phyloP scores from a whole-genome alignment of 208 protist species.

The Crithidia acanthocephali region DNA sequence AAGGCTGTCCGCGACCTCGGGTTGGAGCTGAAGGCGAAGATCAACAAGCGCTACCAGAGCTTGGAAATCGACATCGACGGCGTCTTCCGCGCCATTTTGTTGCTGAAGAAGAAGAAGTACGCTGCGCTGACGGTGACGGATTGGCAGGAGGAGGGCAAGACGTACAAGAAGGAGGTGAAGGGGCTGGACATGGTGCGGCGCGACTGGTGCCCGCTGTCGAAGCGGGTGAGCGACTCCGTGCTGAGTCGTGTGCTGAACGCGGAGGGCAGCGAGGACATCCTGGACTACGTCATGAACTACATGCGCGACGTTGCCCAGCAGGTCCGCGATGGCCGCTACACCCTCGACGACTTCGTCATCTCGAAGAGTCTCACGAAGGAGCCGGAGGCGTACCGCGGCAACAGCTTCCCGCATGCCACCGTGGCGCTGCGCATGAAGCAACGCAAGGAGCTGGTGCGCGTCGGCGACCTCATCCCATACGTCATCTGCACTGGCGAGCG shows the following conservation, averaged over 20 bases:
- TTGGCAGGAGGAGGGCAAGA: slow-evolving; percentile 69
- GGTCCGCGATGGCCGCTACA: slow-evolving; percentile 73
- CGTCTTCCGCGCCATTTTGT: slow-evolving; percentile 98
- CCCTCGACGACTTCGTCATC: slow-evolving; percentile 96
- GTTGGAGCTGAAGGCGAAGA: slow-evolving; percentile 91
- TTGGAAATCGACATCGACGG: slow-evolving; percentile 99
- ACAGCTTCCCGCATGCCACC: slow-evolving; percentile 93
- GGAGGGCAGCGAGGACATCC: slow-evolving; percentile 81
- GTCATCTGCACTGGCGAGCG: slow-evolving; percentile 94
- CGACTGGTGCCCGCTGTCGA: slow-evolving; percentile 99
- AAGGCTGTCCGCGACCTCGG: slow-evolving; percentile 90
- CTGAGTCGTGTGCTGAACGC: slow-evolving; percentile 95
- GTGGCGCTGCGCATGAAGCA: slow-evolving; percentile 95
- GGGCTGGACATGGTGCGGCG: slow-evolving; percentile 99
- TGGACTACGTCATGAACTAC: slow-evolving; percentile 94
- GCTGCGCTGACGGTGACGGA: slow-evolving; percentile 87
- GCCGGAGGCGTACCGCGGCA: slow-evolving; percentile 96
- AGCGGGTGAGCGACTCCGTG: slow-evolving; percentile 92
- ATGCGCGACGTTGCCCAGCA: slow-evolving; percentile 82
- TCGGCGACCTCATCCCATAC: slow-evolving; percentile 97
- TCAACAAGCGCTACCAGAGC: slow-evolving; percentile 98
- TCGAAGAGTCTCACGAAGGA: slow-evolving; percentile 98
- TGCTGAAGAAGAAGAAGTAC: slow-evolving; percentile 97
- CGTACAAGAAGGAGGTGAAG: slow-evolving; percentile 94
- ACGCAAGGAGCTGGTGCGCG: slow-evolving; percentile 90